These are phyloP conservation scores for Carex myosuroides DNA, from an alignment of 176 grass and related monocot species.

Conservation along the genomic window DNA sequence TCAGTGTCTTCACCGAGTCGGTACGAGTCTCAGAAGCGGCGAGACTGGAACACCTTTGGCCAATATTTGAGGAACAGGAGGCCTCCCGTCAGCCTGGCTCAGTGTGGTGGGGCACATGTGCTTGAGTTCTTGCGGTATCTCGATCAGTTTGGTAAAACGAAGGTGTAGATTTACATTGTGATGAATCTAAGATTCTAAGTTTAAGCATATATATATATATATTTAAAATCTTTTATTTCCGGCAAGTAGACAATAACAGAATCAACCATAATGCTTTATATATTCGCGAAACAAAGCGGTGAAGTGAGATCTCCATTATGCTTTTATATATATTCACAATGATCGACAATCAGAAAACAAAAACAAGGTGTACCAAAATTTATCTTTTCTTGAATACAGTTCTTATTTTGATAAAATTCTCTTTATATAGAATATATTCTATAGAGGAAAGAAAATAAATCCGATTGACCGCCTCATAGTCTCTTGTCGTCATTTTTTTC, in stretches of 20 bases:
- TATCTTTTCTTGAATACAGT: neutral
- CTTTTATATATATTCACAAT: neutral
- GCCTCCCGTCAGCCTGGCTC: constrained; percentile 51
- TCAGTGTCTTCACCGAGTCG: constrained; percentile 45
- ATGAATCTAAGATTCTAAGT: neutral
- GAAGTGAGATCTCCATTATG: neutral
- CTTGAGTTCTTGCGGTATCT: constrained; percentile 92
- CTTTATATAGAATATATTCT: neutral
- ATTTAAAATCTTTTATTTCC: neutral
- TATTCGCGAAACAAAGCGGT: neutral
- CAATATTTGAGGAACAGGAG: constrained; percentile 72
- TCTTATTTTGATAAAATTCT: neutral
- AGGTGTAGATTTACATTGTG: neutral
- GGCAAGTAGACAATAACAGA: neutral
- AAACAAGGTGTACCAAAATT: neutral
- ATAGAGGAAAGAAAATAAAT: neutral
- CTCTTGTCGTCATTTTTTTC: neutral
- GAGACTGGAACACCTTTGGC: constrained; percentile 73
- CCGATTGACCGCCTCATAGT: neutral
- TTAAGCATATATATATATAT: neutral
- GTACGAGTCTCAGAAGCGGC: constrained; percentile 66
- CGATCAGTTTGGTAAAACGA: constrained; percentile 82
- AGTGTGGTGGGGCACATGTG: constrained; percentile 32
- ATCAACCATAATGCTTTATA: neutral
- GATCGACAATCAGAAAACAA: neutral